Evolutionary conservation across 768 basidiomycete species (phyloP).

Genomic region (Piloderma croceum): DNA sequence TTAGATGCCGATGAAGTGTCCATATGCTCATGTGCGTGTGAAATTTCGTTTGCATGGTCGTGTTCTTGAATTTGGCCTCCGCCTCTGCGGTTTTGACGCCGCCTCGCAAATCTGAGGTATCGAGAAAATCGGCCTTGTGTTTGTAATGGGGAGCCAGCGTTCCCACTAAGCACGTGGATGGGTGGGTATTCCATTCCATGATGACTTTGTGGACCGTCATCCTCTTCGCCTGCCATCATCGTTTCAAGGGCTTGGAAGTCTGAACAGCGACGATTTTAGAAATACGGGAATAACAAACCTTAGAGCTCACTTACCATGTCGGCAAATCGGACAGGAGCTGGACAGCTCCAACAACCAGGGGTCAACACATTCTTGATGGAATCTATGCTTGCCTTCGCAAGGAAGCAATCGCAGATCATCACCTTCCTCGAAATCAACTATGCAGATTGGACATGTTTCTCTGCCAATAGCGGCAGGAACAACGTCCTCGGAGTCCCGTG

Average conservation of each 20-base stretch:
- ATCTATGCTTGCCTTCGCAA: constrained; percentile 86
- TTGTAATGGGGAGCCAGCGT: constrained; percentile 8
- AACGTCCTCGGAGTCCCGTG: constrained; percentile 30
- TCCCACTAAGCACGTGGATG: constrained; percentile 7
- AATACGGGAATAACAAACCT: neutral
- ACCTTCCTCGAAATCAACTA: constrained; percentile 89
- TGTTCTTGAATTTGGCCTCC: too few relatives aligned
- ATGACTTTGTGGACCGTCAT: constrained; percentile 10
- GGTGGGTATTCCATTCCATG: constrained; percentile 14
- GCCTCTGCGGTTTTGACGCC: too few relatives aligned
- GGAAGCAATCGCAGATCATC: constrained; percentile 88
- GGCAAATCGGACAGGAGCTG: constrained; percentile 86
- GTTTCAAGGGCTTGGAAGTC: constrained; percentile 59
- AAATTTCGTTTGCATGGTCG: too few relatives aligned
- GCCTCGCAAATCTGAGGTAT: constrained; percentile 49
- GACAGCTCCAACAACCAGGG: constrained; percentile 90
- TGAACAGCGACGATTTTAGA: constrained; percentile 15
- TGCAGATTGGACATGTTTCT: constrained; percentile 92
- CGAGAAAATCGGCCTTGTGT: constrained; percentile 51
- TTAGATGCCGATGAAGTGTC: too few relatives aligned
- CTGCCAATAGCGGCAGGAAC: constrained; percentile 66
- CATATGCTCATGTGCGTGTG: too few relatives aligned
- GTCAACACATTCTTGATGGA: constrained; percentile 88
- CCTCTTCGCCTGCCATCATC: constrained; percentile 39
- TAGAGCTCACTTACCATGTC: constrained; percentile 59